These are phyloP conservation scores for Calycina marina DNA, from an alignment of 2,329 filamentous ascomycete species.

Conservation along the genomic window DNA sequence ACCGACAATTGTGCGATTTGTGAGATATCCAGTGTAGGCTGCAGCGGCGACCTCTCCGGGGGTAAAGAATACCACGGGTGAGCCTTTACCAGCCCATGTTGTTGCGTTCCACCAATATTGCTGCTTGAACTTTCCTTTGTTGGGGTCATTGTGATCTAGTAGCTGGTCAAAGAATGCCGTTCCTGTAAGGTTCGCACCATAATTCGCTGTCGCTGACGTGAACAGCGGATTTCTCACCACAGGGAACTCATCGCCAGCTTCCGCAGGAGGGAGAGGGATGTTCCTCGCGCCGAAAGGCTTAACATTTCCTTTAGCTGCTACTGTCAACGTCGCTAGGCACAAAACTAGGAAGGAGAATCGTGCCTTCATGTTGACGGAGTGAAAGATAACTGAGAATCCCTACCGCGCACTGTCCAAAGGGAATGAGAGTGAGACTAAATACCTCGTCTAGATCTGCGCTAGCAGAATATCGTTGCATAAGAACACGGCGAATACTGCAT, in stretches of 20 bases:
- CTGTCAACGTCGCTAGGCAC: background rate
- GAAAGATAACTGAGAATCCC: too few species aligned
- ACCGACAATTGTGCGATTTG: background rate
- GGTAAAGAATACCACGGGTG: slow-evolving; percentile 26
- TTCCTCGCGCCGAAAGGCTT: background rate
- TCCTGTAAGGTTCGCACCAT: background rate
- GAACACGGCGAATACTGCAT: too few species aligned
- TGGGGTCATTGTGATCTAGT: slow-evolving; percentile 39
- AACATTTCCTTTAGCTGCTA: background rate
- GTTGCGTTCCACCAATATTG: slow-evolving; percentile 34
- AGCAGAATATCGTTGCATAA: too few species aligned
- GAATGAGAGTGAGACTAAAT: too few species aligned
- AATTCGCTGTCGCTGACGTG: too few species aligned
- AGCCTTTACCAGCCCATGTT: slow-evolving; percentile 35
- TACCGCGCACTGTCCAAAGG: too few species aligned
- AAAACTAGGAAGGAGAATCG: background rate
- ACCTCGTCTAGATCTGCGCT: too few species aligned
- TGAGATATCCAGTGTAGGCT: background rate
- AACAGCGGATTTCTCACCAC: background rate
- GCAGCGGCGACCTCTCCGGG: background rate
- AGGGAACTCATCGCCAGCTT: background rate
- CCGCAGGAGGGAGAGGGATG: background rate
- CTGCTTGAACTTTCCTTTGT: slow-evolving; percentile 36
- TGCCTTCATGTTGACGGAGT: background rate
- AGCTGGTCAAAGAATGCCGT: slow-evolving; percentile 26